phyloP scores from a whole-genome alignment of 2,329 filamentous ascomycete species.

The Cordyceps cicadae region DNA sequence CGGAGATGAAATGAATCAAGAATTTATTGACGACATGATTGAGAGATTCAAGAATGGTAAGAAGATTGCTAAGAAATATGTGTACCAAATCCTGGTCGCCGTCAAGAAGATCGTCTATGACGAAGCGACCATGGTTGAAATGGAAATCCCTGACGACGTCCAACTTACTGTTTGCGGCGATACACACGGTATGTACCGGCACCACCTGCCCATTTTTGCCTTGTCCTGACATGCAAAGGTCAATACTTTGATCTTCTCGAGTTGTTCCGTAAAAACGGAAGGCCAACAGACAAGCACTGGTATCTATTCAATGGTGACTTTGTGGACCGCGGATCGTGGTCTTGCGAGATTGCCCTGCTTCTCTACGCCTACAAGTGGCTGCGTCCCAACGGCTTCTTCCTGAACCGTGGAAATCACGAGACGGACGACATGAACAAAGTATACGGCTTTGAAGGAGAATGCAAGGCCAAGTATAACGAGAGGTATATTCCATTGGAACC shows the following conservation, averaged over 20 bases:
- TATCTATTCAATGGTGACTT: conserved; percentile 99
- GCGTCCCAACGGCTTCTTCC: conserved; percentile 77
- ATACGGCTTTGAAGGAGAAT: conserved; percentile 97
- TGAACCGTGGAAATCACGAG: conserved; percentile 97
- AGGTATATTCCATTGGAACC: conserved; percentile 30
- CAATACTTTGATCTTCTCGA: conserved; percentile 98
- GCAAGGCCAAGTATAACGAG: conserved; percentile 96
- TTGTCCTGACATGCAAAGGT: conserved; percentile 41
- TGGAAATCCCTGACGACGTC: conserved; percentile 67
- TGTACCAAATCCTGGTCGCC: conserved; percentile 88
- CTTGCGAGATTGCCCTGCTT: conserved; percentile 87
- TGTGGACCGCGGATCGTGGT: conserved; percentile 96
- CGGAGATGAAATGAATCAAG: conserved; percentile 79
- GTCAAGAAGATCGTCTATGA: conserved; percentile 85
- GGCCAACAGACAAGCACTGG: conserved; percentile 74
- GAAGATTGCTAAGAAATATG: conserved; percentile 92
- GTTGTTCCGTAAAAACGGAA: conserved; percentile 86
- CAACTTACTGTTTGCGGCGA: conserved; percentile 93
- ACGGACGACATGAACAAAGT: conserved; percentile 99
- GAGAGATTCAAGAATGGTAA: conserved; percentile 93
- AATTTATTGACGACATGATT: conserved; percentile 97
- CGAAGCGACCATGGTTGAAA: conserved; percentile 95
- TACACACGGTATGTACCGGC: conserved; percentile 69
- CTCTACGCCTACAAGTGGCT: conserved; percentile 97
- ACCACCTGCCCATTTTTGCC: not conserved